Conservation (phyloP, 768 basidiomycete species). For the Tylopilus cervinicoccineus region DNA sequence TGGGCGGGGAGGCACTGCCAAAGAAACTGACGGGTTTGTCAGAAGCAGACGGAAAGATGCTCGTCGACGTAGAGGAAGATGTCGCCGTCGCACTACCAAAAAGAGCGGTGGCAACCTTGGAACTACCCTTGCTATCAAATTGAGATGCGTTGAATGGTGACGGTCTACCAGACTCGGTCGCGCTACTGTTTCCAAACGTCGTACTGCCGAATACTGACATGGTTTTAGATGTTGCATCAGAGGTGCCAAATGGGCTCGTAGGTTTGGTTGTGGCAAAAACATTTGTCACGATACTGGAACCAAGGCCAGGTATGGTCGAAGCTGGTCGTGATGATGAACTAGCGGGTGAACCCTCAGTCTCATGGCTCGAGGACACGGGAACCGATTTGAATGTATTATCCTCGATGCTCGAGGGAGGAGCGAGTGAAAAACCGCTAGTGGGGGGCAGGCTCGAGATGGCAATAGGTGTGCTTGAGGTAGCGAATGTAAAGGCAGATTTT, state of each 20-base stretch:
- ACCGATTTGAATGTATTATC: constrained; percentile 5
- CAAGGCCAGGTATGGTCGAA: constrained; percentile 14
- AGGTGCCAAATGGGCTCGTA: constrained; percentile 12
- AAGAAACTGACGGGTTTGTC: constrained; percentile 27
- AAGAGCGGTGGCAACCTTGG: constrained; percentile 12
- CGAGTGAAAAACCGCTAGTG: constrained; percentile 19
- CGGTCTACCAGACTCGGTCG: constrained; percentile 14
- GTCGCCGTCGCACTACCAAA: constrained; percentile 18
- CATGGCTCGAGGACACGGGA: constrained; percentile 9
- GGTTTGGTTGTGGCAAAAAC: constrained; percentile 22
- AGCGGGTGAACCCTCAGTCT: constrained; percentile 5
- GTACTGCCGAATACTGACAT: constrained; percentile 24
- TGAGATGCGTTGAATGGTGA: constrained; percentile 9
- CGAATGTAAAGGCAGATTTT: constrained; percentile 30
- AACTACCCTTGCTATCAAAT: constrained; percentile 10
- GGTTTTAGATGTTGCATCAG: constrained; percentile 22
- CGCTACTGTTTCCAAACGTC: constrained; percentile 20
- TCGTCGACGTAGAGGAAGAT: constrained; percentile 12
- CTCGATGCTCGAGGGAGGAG: constrained; percentile 5
- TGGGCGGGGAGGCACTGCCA: constrained; percentile 27
- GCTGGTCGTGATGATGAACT: constrained; percentile 8
- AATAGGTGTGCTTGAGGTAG: constrained; percentile 6
- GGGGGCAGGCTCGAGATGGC: constrained; percentile 7
- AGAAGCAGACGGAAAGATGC: constrained; percentile 19
- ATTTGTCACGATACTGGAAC: constrained; percentile 15